Conservation (phyloP, 2,329 filamentous ascomycete species). For the Clarireedia homoeocarpa region DNA sequence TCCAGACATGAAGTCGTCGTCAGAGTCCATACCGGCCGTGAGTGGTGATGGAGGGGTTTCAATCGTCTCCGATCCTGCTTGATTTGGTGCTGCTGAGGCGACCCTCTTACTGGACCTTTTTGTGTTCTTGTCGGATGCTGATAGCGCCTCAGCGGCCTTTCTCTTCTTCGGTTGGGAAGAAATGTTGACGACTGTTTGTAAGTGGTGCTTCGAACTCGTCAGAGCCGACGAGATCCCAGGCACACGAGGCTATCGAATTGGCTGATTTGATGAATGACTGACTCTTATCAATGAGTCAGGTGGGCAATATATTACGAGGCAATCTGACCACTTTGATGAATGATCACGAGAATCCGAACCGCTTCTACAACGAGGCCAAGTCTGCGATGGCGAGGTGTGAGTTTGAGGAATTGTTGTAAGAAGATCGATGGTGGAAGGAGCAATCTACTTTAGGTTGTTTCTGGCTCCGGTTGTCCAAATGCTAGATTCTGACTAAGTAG, state of each 20-base stretch:
- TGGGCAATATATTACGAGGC: not conserved
- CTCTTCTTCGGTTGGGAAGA: slow-evolving; percentile 44
- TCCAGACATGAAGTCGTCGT: slow-evolving; percentile 86
- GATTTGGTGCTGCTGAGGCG: slow-evolving; percentile 31
- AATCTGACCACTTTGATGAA: not conserved
- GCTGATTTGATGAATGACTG: not conserved
- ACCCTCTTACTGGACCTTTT: slow-evolving; percentile 28
- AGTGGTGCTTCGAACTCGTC: slow-evolving; percentile 22
- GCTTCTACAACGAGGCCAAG: too few relatives aligned
- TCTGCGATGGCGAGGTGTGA: too few relatives aligned
- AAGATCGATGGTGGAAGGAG: too few relatives aligned
- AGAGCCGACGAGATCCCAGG: slow-evolving; percentile 20
- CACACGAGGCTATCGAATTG: slow-evolving; percentile 23
- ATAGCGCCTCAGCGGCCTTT: slow-evolving; percentile 41
- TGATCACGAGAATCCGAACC: not conserved
- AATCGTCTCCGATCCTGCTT: not conserved
- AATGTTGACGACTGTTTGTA: slow-evolving; percentile 36
- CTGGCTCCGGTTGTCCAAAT: too few relatives aligned
- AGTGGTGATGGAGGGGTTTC: slow-evolving; percentile 46
- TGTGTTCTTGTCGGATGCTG: slow-evolving; percentile 28
- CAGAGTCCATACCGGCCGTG: slow-evolving; percentile 74
- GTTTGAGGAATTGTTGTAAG: too few relatives aligned
- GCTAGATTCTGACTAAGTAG: too few relatives aligned
- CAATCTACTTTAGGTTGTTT: too few relatives aligned
- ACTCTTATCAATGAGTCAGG: not conserved